phyloP scores from a whole-genome alignment of 2,329 filamentous ascomycete genomes.

The Cytospora piceicola region DNA sequence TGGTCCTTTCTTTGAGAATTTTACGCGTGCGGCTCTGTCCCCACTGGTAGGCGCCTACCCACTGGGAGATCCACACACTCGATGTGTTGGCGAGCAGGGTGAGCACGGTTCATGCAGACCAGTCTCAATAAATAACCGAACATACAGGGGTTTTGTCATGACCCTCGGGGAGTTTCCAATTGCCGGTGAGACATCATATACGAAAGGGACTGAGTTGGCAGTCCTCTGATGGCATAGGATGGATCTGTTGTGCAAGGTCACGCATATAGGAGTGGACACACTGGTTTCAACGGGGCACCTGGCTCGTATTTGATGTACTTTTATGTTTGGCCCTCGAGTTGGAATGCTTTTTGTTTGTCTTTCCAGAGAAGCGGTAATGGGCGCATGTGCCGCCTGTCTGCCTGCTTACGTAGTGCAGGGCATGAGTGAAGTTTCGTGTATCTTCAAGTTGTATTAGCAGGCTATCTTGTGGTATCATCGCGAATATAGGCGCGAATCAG shows the following conservation, averaged over 20 bases:
- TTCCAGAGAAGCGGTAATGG: not conserved
- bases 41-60: slow-evolving; percentile 1
- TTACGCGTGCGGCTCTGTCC: slow-evolving; percentile 17
- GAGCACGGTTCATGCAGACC: slow-evolving; percentile 22
- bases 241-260: not conserved
- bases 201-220: not conserved
- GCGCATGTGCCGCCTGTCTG: not conserved
- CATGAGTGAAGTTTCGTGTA: not conserved
- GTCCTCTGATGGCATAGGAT: not conserved
- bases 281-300: not conserved
- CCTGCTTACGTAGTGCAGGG: not conserved
- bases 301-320: not conserved
- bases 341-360: too few relatives aligned
- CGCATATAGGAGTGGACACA: not conserved
- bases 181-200: not conserved
- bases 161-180: too few relatives aligned
- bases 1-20: slow-evolving; percentile 15
- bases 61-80: slow-evolving; percentile 11
- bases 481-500: not conserved
- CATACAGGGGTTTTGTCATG: not conserved
- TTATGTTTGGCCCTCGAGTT: not conserved
- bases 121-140: slow-evolving; percentile 3
- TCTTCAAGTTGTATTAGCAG: not conserved
- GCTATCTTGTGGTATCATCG: not conserved
- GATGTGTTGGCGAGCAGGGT: slow-evolving; percentile 23